These are phyloP conservation scores for Candida ovalis DNA, from an alignment of 805 yeast genomes.

Conservation along the genomic window DNA sequence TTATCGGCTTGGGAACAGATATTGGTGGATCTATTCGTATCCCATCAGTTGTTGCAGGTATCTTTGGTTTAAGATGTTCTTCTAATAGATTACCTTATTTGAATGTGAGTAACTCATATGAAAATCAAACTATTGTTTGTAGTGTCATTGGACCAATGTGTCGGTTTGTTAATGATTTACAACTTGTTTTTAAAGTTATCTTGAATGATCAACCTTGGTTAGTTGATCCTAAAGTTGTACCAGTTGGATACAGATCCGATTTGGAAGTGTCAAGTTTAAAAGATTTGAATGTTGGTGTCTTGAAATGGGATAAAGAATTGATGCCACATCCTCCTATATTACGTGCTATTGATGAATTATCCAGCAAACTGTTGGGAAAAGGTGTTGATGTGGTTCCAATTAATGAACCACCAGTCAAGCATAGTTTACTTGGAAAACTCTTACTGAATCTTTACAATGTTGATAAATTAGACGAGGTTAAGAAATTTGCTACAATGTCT, in stretches of 20 bases:
- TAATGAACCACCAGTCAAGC: constrained; percentile 28
- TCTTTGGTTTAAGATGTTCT: constrained; percentile 32
- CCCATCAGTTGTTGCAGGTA: constrained; percentile 32
- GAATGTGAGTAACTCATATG: constrained; percentile 30
- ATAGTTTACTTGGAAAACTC: constrained; percentile 25
- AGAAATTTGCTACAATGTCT: constrained; percentile 20
- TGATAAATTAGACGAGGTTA: constrained; percentile 27
- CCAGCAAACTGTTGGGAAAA: constrained; percentile 23
- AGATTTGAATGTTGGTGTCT: constrained; percentile 43
- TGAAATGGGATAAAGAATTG: constrained; percentile 41
- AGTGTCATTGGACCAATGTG: constrained; percentile 37
- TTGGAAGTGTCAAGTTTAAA: constrained; percentile 1
- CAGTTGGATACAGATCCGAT: constrained; percentile 45
- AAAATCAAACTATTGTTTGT: constrained; percentile 29
- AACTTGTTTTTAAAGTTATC: constrained; percentile 36
- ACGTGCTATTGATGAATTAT: constrained; percentile 37
- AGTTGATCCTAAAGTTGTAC: constrained; percentile 46
- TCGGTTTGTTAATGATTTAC: constrained; percentile 29
- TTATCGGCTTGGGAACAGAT: constrained; percentile 38
- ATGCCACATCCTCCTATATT: constrained; percentile 55
- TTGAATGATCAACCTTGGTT: constrained; percentile 42
- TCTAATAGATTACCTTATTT: constrained; percentile 34
- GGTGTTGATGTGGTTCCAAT: constrained; percentile 44
- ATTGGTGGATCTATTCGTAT: constrained; percentile 37
- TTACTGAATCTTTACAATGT: constrained; percentile 22